Conservation (phyloP, 768 basidiomycete species). For the Panaeolus cyanescens region DNA sequence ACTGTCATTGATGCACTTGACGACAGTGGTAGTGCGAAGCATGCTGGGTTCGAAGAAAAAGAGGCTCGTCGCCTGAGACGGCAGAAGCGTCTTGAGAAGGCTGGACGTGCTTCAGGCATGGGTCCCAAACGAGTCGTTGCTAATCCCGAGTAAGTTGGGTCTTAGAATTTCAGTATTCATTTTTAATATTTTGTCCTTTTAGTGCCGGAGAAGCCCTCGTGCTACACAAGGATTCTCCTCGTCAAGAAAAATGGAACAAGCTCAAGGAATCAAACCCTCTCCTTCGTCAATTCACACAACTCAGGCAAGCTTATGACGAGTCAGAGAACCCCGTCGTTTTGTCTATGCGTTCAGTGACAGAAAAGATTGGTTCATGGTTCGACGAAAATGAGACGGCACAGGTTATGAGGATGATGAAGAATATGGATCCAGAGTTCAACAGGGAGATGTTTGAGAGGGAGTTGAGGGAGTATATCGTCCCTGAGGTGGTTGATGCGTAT, state of each 20-base stretch:
- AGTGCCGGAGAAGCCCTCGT: conserved; percentile 89
- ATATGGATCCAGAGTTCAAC: conserved; percentile 86
- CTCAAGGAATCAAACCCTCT: conserved; percentile 82
- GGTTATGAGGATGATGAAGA: conserved; percentile 83
- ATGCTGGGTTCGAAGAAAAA: conserved; percentile 95
- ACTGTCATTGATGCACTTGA: conserved; percentile 91
- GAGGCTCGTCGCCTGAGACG: conserved; percentile 84
- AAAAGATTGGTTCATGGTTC: conserved; percentile 86
- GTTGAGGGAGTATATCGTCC: conserved; percentile 94
- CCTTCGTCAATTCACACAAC: conserved; percentile 54
- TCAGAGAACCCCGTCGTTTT: conserved; percentile 91
- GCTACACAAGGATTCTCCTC: conserved; percentile 78
- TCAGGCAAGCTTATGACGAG: conserved; percentile 81
- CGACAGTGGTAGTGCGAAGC: conserved; percentile 89
- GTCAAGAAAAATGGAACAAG: conserved; percentile 78
- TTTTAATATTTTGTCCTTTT: conserved; percentile 4
- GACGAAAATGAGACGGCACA: conserved; percentile 99
- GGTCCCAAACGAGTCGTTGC: conserved; percentile 59
- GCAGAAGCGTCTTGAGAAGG: conserved; percentile 80
- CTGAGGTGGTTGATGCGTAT: conserved; percentile 97
- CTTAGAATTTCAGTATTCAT: conserved; percentile 4
- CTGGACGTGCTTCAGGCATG: conserved; percentile 69
- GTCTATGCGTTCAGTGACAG: conserved; percentile 79
- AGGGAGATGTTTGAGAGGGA: conserved; percentile 89
- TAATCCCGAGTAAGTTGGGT: conserved; percentile 85